phyloP scores from a whole-genome alignment of 352 stramenopile genomes.

The Pythium utonaiense region DNA sequence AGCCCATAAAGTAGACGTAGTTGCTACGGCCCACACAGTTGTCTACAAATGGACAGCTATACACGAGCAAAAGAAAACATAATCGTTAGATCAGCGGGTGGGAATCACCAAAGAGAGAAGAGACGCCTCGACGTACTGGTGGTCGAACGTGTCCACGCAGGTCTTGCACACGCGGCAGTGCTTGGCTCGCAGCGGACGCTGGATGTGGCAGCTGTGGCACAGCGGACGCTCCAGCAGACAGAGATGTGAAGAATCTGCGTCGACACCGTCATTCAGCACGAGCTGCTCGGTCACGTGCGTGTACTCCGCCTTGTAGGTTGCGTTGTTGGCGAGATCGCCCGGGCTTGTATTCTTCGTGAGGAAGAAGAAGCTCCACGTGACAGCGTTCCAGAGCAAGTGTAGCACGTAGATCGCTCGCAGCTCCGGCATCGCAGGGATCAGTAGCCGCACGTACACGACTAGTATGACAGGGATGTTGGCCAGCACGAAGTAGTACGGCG shows the following conservation, averaged over 20 bases:
- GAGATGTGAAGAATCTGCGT: background rate
- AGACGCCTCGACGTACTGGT: constrained; percentile 79
- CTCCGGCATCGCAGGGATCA: constrained; percentile 60
- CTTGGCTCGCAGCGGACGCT: constrained; percentile 72
- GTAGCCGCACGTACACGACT: constrained; percentile 43
- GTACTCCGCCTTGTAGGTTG: constrained; percentile 46
- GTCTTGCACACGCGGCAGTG: constrained; percentile 91
- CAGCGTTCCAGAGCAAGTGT: constrained; percentile 52
- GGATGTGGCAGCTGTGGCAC: constrained; percentile 82
- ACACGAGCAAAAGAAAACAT: constrained; percentile 4
- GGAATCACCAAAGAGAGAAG: background rate
- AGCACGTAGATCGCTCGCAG: constrained; percentile 50
- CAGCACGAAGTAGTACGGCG: constrained; percentile 69
- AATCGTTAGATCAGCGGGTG: background rate
- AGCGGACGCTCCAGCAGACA: constrained; percentile 57
- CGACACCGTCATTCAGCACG: constrained; percentile 21
- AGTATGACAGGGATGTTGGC: constrained; percentile 40
- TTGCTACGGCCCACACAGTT: constrained; percentile 98
- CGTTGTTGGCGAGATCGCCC: constrained; percentile 40
- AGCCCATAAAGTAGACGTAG: constrained; percentile 89
- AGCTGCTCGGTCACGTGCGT: constrained; percentile 50
- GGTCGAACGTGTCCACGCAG: constrained; percentile 96
- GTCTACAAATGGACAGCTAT: constrained; percentile 96
- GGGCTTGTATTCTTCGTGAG: constrained; percentile 53
- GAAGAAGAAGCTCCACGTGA: constrained; percentile 70